Conservation (phyloP, 495 filamentous ascomycete species). For the Penicillium argentinense region DNA sequence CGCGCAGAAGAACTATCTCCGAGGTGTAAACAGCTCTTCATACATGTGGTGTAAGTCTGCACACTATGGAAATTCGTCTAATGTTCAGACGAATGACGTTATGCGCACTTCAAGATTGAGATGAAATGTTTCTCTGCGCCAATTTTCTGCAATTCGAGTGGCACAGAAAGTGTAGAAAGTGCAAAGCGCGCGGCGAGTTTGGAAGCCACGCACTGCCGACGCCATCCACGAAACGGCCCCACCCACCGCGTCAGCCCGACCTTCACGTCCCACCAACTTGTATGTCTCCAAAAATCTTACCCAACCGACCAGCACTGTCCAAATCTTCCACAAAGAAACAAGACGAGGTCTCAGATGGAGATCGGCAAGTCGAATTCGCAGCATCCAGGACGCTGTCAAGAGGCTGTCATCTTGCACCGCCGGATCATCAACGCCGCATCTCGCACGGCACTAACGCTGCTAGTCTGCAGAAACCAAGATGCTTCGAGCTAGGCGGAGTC, state of each 20-base stretch:
- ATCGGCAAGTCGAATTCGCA: neutral
- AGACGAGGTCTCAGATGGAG: conserved; percentile 1
- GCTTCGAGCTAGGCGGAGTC: conserved; percentile 13
- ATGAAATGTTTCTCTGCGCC: no score
- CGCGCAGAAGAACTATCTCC: no score
- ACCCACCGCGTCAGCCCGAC: conserved; percentile 24
- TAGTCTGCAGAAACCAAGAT: conserved; percentile 16
- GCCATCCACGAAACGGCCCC: conserved; percentile 21
- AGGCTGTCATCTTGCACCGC: no score
- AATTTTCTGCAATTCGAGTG: no score
- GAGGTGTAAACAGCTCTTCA: no score
- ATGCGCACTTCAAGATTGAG: no score
- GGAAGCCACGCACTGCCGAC: conserved; percentile 17
- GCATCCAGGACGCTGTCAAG: no score
- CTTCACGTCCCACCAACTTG: neutral
- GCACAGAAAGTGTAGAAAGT: neutral
- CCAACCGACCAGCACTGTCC: neutral
- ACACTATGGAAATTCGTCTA: no score
- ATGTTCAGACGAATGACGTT: no score
- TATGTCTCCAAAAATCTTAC: conserved; percentile 3
- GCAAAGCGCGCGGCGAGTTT: conserved; percentile 1
- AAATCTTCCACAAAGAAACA: neutral
- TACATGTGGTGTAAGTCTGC: no score
- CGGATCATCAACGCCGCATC: no score
- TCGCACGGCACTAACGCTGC: conserved; percentile 13